Base-by-base conservation (phyloP, 768 basidiomycete genomes). In the Termitomyces sp. region DNA sequence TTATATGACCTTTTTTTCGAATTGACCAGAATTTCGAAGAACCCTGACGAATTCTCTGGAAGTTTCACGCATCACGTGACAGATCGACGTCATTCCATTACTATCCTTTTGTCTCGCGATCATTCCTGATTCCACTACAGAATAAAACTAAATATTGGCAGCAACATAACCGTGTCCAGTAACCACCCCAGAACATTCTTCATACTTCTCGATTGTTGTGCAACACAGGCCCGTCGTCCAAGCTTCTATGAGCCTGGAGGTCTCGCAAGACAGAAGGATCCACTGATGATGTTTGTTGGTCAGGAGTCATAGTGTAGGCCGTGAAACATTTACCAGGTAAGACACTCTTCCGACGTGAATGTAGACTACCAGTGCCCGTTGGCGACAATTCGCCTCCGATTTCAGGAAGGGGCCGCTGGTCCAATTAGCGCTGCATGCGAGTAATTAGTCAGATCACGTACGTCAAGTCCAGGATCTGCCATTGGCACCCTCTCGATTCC, bases 341-440 rank as follows among this genome's bases (percentile, higher is more conserved):
- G 48, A 96, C 94, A 66, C 93, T 96, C 79, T 94, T 97, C 72
- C 96, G 83, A 65, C 96, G 86, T 34, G 95, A 85, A 73, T 99
- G 96, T 54, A 94, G 80, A 45, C 86, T 83, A 55, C 81, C 71
- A 61, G 39, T 44, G 3, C 29, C 42, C 29, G 78, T 72, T 31
- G 83, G 77, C 47, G 82, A 82, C 65, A 84, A 83, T 58, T 86
- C 82, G 63, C 81, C 74, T 57, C 80, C 81, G 54, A 86, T 75
- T 64, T 87, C 87, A 53, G 86, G 87, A 66, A 86, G 80, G 58
- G 84, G 81, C 66, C 81, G 80, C 88, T 90, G 46, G 22, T 20
- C 44, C 36, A 28, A 52, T 28, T 60, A 60, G 29, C 56, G 39
- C 28, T 37, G 31, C 8, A 34, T 36, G 24, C 3, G 8, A 46